These are phyloP conservation scores for Botrytis byssoidea DNA, from an alignment of 2,329 filamentous ascomycete species.

Conservation along the genomic window DNA sequence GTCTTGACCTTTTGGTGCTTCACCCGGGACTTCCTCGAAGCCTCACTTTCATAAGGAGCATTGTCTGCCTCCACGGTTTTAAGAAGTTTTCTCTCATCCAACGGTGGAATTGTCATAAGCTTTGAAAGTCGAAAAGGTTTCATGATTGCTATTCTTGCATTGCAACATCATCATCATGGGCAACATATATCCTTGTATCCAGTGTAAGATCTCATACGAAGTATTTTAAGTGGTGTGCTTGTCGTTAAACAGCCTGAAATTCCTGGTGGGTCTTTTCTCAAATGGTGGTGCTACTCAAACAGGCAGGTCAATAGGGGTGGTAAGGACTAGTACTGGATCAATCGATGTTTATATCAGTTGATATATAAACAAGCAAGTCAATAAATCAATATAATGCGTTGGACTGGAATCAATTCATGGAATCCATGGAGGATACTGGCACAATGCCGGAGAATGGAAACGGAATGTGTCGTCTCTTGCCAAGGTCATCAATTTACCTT, in stretches of 20 bases:
- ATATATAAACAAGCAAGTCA: not conserved
- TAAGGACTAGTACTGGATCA: not conserved
- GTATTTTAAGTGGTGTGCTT: constrained; percentile 5
- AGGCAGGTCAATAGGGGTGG: not conserved
- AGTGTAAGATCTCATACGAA: not conserved
- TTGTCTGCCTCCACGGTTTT: not conserved
- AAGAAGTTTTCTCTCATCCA: not conserved
- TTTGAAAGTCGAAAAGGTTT: constrained; percentile 18
- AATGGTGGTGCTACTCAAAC: not conserved
- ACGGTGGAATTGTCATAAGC: constrained; percentile 1
- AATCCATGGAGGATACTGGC: too few relatives aligned
- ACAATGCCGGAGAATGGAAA: not conserved
- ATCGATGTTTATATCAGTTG: not conserved
- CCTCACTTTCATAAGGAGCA: not conserved
- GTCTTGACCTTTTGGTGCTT: constrained; percentile 19
- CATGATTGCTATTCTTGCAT: constrained; percentile 7
- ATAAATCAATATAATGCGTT: not conserved
- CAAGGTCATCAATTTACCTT: not conserved
- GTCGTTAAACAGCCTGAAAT: not conserved
- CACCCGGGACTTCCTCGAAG: constrained; percentile 1
- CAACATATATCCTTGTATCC: not conserved
- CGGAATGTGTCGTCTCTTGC: not conserved
- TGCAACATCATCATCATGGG: constrained; percentile 9
- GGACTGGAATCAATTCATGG: not conserved
- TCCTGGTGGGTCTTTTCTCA: not conserved